A percentile compares a stretch with the other conserved stretches of the same genome.
These are phyloP conservation scores for Hymenoscyphus infarciens DNA, from an alignment of 2,329 filamentous ascomycete genomes.

Conservation along the genomic window DNA sequence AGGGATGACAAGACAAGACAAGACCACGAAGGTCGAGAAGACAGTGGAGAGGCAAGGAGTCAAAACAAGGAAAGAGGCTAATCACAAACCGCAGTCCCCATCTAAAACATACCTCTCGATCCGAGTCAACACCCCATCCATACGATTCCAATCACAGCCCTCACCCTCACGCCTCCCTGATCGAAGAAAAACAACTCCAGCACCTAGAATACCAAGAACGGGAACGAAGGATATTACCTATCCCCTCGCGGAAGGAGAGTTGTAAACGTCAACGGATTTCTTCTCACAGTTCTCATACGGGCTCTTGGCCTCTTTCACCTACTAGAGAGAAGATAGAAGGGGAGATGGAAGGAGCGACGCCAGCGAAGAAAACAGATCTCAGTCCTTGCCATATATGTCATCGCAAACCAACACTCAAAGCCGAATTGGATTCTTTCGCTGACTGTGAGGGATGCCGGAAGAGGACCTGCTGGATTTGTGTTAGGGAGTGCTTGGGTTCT, in stretches of 20 bases:
- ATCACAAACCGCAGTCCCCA: background rate
- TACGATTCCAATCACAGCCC: background rate
- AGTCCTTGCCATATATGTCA: conserved; percentile 65
- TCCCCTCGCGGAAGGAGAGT: background rate
- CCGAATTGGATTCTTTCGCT: conserved; percentile 63
- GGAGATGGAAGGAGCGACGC: background rate
- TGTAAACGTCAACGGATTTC: background rate
- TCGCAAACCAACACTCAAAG: conserved; percentile 60
- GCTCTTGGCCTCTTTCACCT: background rate
- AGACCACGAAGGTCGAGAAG: background rate
- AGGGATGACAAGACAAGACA: background rate
- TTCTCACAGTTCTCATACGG: background rate
- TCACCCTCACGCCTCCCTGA: background rate
- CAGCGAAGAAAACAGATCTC: conserved; percentile 32
- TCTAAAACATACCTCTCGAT: background rate
- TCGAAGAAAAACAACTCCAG: background rate
- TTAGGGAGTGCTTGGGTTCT: conserved; percentile 58
- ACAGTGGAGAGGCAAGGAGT: background rate
- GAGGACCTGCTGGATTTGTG: conserved; percentile 66
- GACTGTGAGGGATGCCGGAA: conserved; percentile 60
- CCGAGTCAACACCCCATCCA: background rate
- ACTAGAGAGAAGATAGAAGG: background rate
- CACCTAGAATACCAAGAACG: background rate
- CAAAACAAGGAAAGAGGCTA: no score
- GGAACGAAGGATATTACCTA: background rate